A percentile compares a stretch with the other conserved stretches of the same genome.
phyloP scores from a whole-genome alignment of 202 grass and related monocot genomes.

The Musa balbisiana region DNA sequence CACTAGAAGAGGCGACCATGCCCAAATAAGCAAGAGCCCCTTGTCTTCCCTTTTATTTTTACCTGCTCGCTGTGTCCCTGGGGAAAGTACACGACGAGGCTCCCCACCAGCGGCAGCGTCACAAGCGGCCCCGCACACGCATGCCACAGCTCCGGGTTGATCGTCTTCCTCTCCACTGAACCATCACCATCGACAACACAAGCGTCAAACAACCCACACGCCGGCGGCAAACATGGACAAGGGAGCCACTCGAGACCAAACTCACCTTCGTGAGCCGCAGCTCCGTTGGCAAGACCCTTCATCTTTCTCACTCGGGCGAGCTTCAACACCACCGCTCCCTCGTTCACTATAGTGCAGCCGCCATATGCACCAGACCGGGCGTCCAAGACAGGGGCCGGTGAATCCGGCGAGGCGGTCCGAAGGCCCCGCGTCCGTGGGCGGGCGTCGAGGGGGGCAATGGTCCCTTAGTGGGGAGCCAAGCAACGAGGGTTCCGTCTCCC shows the following conservation, averaged over 20 bases:
- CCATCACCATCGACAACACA: slow-evolving; percentile 9
- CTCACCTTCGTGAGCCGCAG: slow-evolving; percentile 28
- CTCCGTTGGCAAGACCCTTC: slow-evolving; percentile 21
- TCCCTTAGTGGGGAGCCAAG: background rate
- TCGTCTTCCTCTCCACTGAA: slow-evolving; percentile 72
- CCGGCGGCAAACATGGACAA: too few species aligned
- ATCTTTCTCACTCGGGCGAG: slow-evolving; percentile 16
- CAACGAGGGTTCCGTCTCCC: slow-evolving; percentile 13
- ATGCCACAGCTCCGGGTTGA: slow-evolving; percentile 93
- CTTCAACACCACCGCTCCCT: background rate
- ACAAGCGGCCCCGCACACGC: slow-evolving; percentile 95
- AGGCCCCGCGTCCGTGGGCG: background rate
- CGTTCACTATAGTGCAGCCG: background rate
- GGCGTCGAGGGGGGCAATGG: background rate
- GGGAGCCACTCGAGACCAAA: background rate
- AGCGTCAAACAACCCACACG: background rate
- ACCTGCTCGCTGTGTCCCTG: slow-evolving; percentile 99
- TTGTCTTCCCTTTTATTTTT: background rate
- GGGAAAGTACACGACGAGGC: slow-evolving; percentile 99
- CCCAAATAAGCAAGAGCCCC: background rate
- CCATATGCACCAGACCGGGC: background rate
- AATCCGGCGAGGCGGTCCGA: slow-evolving; percentile 2
- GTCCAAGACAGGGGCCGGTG: slow-evolving; percentile 18
- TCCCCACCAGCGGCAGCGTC: slow-evolving; percentile 82
- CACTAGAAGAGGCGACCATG: background rate